These are phyloP conservation scores for Phragmites australis DNA, from an alignment of 176 grass and related monocot species.

Conservation along the genomic window DNA sequence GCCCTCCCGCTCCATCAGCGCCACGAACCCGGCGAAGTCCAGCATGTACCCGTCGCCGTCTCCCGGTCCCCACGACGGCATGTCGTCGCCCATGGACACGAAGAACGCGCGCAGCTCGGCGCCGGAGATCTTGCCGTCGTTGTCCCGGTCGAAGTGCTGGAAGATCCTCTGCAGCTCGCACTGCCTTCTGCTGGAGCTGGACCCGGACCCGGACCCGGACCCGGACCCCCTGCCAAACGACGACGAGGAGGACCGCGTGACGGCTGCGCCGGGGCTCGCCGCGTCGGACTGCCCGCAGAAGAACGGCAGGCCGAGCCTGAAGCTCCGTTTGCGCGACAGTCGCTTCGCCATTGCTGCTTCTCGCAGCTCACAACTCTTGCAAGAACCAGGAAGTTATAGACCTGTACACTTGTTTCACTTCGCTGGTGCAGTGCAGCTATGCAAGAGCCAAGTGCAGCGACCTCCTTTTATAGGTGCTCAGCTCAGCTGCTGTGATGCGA, in stretches of 20 bases:
- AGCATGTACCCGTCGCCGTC: conserved; percentile 47
- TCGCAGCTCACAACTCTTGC: conserved; percentile 12
- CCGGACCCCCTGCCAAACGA: conserved; percentile 32
- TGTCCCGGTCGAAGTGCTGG: conserved; percentile 80
- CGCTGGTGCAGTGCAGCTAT: conserved; percentile 14
- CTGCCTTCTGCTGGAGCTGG: conserved; percentile 28
- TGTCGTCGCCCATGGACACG: conserved; percentile 74
- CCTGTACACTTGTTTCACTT: conserved; percentile 5
- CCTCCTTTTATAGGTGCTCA: conserved; percentile 38
- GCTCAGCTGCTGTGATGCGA: not conserved
- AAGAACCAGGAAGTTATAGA: not conserved
- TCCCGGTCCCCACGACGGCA: conserved; percentile 45
- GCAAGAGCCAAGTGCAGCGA: conserved; percentile 5
- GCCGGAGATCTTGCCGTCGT: conserved; percentile 78
- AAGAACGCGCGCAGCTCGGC: conserved; percentile 74
- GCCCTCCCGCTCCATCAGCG: conserved; percentile 71
- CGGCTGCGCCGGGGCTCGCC: conserved; percentile 1
- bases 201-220: conserved; percentile 11
- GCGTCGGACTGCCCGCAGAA: conserved; percentile 50
- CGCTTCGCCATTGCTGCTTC: conserved; percentile 36
- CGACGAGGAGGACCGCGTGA: conserved; percentile 18
- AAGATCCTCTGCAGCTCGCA: conserved; percentile 71
- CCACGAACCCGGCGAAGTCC: conserved; percentile 81
- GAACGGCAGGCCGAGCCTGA: conserved; percentile 57
- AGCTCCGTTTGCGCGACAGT: conserved; percentile 57